Conservation (phyloP, 768 basidiomycete genomes). For the Russula earlei region DNA sequence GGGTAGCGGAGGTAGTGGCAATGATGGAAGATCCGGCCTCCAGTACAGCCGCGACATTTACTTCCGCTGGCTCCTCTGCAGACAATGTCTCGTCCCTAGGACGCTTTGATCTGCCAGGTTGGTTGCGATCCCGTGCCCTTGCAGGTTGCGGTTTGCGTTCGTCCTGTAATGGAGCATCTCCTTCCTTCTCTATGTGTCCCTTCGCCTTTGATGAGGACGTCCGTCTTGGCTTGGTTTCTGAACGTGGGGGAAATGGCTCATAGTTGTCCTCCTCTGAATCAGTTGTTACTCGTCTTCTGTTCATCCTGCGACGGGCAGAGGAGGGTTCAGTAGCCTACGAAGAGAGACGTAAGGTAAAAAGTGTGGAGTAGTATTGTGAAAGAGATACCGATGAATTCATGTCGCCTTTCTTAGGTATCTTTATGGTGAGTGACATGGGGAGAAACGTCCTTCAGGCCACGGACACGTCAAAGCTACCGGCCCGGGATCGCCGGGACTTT, state of each 20-base stretch:
- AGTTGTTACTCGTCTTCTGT: constrained; percentile 12
- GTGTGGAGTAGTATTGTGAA: not conserved
- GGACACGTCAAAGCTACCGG: not conserved
- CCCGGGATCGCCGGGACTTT: not conserved
- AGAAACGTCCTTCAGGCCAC: too few relatives aligned
- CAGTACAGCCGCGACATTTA: not conserved
- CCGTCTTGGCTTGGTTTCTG: constrained; percentile 13
- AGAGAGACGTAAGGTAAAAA: not conserved
- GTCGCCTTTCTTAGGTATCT: constrained; percentile 14
- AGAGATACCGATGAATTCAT: not conserved
- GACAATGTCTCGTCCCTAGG: constrained; percentile 9
- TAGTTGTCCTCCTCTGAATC: constrained; percentile 18
- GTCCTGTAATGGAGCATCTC: constrained; percentile 15
- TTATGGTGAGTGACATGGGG: constrained; percentile 16
- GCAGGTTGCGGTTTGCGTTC: constrained; percentile 8
- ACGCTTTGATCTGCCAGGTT: constrained; percentile 11
- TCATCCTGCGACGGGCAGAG: constrained; percentile 11
- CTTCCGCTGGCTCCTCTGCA: constrained; percentile 8
- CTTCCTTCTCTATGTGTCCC: constrained; percentile 13
- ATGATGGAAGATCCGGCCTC: constrained; percentile 7
- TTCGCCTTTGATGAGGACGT: constrained; percentile 6
- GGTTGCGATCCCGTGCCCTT: constrained; percentile 5
- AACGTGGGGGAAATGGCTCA: constrained; percentile 8
- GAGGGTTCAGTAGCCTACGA: constrained; percentile 13
- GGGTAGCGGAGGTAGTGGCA: not conserved